phyloP scores from a whole-genome alignment of 2,329 filamentous ascomycete species.

The Bipolaris zeicola region DNA sequence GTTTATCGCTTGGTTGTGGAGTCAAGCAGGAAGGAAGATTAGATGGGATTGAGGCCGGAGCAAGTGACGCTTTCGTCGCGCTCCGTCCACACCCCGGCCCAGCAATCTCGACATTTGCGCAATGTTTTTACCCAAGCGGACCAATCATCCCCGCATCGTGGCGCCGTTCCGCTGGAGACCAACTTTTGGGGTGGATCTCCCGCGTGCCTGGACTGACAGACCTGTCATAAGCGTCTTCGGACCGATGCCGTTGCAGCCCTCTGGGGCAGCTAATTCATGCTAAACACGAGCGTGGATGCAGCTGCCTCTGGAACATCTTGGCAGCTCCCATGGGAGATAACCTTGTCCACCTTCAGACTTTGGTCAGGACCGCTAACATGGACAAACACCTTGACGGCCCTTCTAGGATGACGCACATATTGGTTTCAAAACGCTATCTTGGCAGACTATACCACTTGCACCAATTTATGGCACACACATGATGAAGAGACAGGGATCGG shows the following conservation, averaged over 20 bases:
- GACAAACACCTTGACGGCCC: constrained; percentile 7
- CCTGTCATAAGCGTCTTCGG: constrained; percentile 17
- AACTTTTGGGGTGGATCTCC: constrained; percentile 5
- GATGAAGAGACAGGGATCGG: constrained; percentile 7
- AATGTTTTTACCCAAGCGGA: neutral
- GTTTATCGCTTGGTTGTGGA: neutral
- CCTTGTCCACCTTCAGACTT: constrained; percentile 7
- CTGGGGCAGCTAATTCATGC: constrained; percentile 15
- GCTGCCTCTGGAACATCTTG: constrained; percentile 15
- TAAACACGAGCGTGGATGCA: constrained; percentile 5
- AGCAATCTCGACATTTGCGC: constrained; percentile 7
- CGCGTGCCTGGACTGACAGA: constrained; percentile 10
- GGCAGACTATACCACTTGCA: constrained; percentile 5
- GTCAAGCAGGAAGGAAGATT: neutral
- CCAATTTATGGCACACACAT: constrained; percentile 2
- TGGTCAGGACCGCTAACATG: constrained; percentile 7
- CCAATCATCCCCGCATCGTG: constrained; percentile 6
- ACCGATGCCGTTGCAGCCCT: constrained; percentile 10
- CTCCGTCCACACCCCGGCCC: neutral
- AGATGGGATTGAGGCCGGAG: neutral
- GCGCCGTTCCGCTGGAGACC: constrained; percentile 1
- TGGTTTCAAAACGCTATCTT: constrained; percentile 11
- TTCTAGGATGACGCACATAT: constrained; percentile 10
- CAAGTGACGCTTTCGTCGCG: neutral
- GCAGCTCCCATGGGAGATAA: constrained; percentile 11